Evolutionary conservation across 108 stramenopile species (phyloP).

Genomic region (Cyclotella atomus): DNA sequence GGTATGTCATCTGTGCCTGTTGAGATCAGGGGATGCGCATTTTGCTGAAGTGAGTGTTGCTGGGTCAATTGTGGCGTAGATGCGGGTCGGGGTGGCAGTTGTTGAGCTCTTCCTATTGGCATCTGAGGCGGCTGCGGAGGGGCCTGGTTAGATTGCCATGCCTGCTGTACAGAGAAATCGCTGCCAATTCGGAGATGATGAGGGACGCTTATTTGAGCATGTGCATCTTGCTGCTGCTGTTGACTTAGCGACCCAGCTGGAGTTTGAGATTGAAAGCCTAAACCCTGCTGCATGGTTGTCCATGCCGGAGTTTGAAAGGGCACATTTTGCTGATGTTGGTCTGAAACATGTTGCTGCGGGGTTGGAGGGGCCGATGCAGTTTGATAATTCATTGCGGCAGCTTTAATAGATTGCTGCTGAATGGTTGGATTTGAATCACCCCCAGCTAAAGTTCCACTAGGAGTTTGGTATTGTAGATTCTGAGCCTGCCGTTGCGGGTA

Average conservation of each 20-base stretch:
- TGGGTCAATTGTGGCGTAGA: constrained; percentile 42
- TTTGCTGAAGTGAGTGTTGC: constrained; percentile 14
- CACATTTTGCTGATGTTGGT: constrained; percentile 17
- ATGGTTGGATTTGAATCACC: neutral
- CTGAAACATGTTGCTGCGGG: neutral
- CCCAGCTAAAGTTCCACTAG: neutral
- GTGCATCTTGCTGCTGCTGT: constrained; percentile 15
- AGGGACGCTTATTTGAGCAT: constrained; percentile 4
- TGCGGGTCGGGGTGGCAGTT: constrained; percentile 22
- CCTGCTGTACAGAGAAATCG: constrained; percentile 23
- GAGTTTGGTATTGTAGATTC: constrained; percentile 1
- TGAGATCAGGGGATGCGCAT: constrained; percentile 16
- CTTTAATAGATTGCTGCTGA: constrained; percentile 5
- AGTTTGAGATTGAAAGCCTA: constrained; percentile 5
- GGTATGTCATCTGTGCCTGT: constrained; percentile 10
- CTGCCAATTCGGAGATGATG: constrained; percentile 29
- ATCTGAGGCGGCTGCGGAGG: constrained; percentile 19
- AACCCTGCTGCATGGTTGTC: constrained; percentile 17
- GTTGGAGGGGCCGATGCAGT: neutral
- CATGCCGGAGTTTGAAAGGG: constrained; percentile 5
- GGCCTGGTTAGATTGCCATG: constrained; percentile 34
- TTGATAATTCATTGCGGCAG: no score
- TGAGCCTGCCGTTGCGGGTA: constrained; percentile 38
- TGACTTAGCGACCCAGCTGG: neutral
- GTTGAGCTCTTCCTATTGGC: constrained; percentile 5